phyloP scores from a whole-genome alignment of 2,329 filamentous ascomycete species.

The Escovopsis sp. region DNA sequence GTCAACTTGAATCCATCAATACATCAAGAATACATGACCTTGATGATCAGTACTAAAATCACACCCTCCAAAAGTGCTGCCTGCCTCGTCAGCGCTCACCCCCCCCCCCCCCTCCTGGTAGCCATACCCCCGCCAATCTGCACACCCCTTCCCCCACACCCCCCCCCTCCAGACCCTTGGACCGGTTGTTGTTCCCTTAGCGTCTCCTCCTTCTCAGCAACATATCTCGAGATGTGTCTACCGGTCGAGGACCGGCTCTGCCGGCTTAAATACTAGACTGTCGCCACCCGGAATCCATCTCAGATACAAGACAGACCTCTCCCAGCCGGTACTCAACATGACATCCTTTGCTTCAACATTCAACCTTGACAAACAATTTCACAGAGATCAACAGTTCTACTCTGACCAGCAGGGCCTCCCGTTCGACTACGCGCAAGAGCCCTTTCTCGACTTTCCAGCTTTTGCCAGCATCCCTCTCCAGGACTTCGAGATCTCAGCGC shows the following conservation, averaged over 20 bases:
- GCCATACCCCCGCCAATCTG: background rate
- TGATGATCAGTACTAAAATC: no score
- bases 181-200: background rate
- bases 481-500: constrained; percentile 10
- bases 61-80: no score
- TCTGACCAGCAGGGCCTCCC: constrained; percentile 9
- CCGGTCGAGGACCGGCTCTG: constrained; percentile 4
- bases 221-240: constrained; percentile 1
- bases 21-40: no score
- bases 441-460: constrained; percentile 1
- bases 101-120: no score
- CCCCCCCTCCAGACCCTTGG: background rate
- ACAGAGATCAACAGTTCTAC: constrained; percentile 7
- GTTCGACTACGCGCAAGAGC: constrained; percentile 6
- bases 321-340: constrained; percentile 13
- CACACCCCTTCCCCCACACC: background rate
- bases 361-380: constrained; percentile 3
- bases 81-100: no score
- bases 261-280: constrained; percentile 6
- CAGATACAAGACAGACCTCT: constrained; percentile 8
- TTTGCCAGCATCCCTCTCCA: constrained; percentile 9
- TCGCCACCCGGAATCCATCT: constrained; percentile 6
- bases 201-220: no score
- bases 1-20: no score
- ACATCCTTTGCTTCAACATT: constrained; percentile 13